These are phyloP conservation scores for Phytophthora sansomeana DNA, from an alignment of 352 stramenopile species.

Conservation along the genomic window DNA sequence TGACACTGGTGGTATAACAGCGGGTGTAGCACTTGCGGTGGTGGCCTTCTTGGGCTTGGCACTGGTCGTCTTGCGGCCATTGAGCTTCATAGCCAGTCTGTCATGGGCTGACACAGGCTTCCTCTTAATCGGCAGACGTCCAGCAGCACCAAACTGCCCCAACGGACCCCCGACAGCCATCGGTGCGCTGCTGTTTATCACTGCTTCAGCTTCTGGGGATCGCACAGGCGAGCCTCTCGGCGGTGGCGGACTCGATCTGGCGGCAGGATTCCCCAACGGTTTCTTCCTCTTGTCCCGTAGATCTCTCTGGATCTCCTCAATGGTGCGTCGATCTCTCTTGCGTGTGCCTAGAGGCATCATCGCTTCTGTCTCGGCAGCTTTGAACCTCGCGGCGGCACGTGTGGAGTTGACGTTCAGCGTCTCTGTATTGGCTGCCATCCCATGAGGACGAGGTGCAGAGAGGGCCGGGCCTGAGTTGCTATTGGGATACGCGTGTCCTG, in stretches of 20 bases:
- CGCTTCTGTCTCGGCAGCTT: slow-evolving; percentile 45
- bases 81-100: slow-evolving; percentile 78
- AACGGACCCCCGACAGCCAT: slow-evolving; percentile 63
- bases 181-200: slow-evolving; percentile 39
- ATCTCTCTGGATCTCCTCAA: slow-evolving; percentile 89
- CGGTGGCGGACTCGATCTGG: slow-evolving; percentile 61
- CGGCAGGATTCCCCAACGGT: slow-evolving; percentile 31
- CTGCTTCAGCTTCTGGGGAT: slow-evolving; percentile 66
- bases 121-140: slow-evolving; percentile 53
- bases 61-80: slow-evolving; percentile 57
- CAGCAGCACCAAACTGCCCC: slow-evolving; percentile 55
- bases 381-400: slow-evolving; percentile 70
- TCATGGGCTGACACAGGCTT: slow-evolving; percentile 79
- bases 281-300: slow-evolving; percentile 76
- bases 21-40: slow-evolving; percentile 10
- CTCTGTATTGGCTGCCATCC: slow-evolving; percentile 44
- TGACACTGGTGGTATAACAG: slow-evolving; percentile 63
- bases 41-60: slow-evolving; percentile 61
- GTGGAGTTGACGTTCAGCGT: slow-evolving; percentile 80
- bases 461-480: slow-evolving; percentile 30
- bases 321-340: slow-evolving; percentile 87
- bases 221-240: slow-evolving; percentile 65
- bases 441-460: slow-evolving; percentile 42
- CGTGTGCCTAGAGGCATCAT: slow-evolving; percentile 87
- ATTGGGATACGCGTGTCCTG: slow-evolving; percentile 15